Percentiles rank a stretch among this genome's conserved stretches.
These are phyloP conservation scores for Talaromyces trachyspermus DNA, from an alignment of 495 filamentous ascomycete genomes.

Conservation along the genomic window DNA sequence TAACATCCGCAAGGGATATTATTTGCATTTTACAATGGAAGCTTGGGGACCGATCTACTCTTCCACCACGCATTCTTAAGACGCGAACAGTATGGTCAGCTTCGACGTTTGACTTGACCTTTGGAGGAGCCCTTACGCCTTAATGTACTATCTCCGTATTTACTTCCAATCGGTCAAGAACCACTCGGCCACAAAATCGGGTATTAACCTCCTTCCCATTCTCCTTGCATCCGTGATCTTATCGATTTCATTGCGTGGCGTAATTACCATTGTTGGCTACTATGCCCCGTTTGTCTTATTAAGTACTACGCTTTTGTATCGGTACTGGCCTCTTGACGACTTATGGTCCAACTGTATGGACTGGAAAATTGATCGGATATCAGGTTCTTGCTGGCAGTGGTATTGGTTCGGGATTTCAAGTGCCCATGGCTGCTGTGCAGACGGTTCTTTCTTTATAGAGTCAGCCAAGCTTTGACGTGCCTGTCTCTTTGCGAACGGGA, in stretches of 20 bases:
- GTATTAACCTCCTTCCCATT: constrained; percentile 34
- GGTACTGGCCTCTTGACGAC: constrained; percentile 61
- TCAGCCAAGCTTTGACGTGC: constrained; percentile 55
- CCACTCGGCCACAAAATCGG: constrained; percentile 54
- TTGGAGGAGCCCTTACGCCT: constrained; percentile 48
- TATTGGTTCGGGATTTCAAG: constrained; percentile 41
- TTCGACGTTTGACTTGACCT: constrained; percentile 48
- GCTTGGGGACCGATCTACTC: constrained; percentile 19
- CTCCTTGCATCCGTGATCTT: constrained; percentile 29
- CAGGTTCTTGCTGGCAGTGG: constrained; percentile 50
- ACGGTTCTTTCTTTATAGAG: constrained; percentile 27
- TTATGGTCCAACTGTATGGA: constrained; percentile 34
- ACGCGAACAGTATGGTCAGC: constrained; percentile 43
- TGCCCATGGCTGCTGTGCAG: constrained; percentile 29
- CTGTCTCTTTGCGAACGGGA: constrained; percentile 63
- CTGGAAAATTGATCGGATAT: constrained; percentile 51
- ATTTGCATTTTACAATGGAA: constrained; percentile 17
- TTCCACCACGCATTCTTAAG: constrained; percentile 25
- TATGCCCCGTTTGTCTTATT: constrained; percentile 62
- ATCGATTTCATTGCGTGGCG: constrained; percentile 34
- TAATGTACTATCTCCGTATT: constrained; percentile 39
- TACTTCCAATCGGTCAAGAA: constrained; percentile 54
- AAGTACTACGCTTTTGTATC: constrained; percentile 45
- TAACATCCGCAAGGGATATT: too few species aligned
- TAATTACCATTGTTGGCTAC: constrained; percentile 55